These are phyloP conservation scores for Myxozyma melibiosi DNA, from an alignment of 805 yeast species.

Conservation along the genomic window DNA sequence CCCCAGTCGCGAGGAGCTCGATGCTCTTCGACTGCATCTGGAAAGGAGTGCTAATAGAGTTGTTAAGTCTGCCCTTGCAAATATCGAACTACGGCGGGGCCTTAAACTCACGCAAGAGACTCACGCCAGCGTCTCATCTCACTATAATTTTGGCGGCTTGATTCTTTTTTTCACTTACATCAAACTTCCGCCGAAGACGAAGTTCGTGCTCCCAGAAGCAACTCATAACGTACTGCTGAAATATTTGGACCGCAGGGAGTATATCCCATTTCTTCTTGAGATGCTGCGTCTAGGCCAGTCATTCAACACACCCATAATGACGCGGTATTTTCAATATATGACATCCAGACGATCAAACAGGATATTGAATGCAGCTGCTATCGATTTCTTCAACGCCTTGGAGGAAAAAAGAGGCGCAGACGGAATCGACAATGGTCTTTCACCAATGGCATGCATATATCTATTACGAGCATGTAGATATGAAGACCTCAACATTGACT, in stretches of 20 bases:
- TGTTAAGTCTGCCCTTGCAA: background rate
- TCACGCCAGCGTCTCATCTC: no score
- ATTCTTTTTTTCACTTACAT: background rate
- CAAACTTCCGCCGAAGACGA: background rate
- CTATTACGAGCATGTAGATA: no score
- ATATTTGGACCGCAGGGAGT: background rate
- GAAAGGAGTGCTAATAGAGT: background rate
- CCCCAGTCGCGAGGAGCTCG: background rate
- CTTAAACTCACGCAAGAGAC: no score
- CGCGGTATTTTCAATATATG: background rate
- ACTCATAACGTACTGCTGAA: background rate
- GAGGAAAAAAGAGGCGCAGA: background rate
- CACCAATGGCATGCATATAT: background rate
- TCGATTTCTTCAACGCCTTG: no score
- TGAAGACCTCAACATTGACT: background rate
- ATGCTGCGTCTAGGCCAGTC: constrained; percentile 16
- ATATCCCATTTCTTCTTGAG: constrained; percentile 13
- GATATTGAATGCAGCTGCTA: background rate
- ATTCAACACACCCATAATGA: background rate
- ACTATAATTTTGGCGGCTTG: background rate
- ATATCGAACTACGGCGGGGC: no score
- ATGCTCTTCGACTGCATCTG: background rate
- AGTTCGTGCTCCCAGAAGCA: background rate
- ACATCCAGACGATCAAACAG: background rate
- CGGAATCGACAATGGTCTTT: background rate